A percentile compares a stretch with the other conserved stretches of the same genome.
Conservation (phyloP, 23 red algal species). For the Gracilaria vermiculophylla region DNA sequence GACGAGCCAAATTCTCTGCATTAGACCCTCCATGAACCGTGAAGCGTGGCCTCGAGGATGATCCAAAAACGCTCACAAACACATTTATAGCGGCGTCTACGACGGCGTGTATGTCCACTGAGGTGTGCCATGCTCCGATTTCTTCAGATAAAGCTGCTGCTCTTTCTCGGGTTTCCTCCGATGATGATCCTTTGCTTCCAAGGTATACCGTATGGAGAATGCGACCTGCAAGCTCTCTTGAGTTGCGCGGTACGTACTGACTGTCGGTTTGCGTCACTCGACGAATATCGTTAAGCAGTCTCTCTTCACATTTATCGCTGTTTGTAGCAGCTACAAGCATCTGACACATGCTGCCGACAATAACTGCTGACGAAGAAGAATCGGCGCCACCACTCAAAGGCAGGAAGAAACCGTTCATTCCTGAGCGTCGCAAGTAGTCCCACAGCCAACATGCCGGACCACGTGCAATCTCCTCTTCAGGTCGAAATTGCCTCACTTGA, state of each 20-base stretch:
- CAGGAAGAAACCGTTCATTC: slow-evolving; percentile 87
- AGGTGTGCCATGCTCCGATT: slow-evolving; percentile 92
- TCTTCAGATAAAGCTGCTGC: slow-evolving; percentile 71
- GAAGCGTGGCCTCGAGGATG: slow-evolving; percentile 65
- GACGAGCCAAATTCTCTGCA: slow-evolving; percentile 90
- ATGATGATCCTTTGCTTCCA: slow-evolving; percentile 71
- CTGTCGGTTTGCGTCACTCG: slow-evolving; percentile 54
- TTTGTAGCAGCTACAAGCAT: slow-evolving; percentile 55
- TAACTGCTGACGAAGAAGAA: slow-evolving; percentile 82
- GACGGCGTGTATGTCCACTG: slow-evolving; percentile 67
- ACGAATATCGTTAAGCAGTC: slow-evolving; percentile 75
- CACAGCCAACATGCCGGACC: slow-evolving; percentile 99
- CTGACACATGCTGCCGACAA: slow-evolving; percentile 98
- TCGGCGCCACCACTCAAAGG: slow-evolving; percentile 95
- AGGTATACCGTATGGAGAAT: slow-evolving; percentile 93
- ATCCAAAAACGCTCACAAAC: slow-evolving; percentile 72
- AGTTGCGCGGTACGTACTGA: slow-evolving; percentile 59
- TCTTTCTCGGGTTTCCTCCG: slow-evolving; percentile 66
- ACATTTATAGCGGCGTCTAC: slow-evolving; percentile 70
- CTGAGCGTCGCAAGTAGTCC: slow-evolving; percentile 93
- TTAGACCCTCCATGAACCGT: slow-evolving; percentile 70
- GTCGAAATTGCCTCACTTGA: not conserved
- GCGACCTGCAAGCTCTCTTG: slow-evolving; percentile 68
- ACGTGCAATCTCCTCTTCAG: slow-evolving; percentile 91
- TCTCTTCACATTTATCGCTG: not conserved